phyloP scores from a whole-genome alignment of 2,329 filamentous ascomycete genomes.

The Cladophialophora bantiana region DNA sequence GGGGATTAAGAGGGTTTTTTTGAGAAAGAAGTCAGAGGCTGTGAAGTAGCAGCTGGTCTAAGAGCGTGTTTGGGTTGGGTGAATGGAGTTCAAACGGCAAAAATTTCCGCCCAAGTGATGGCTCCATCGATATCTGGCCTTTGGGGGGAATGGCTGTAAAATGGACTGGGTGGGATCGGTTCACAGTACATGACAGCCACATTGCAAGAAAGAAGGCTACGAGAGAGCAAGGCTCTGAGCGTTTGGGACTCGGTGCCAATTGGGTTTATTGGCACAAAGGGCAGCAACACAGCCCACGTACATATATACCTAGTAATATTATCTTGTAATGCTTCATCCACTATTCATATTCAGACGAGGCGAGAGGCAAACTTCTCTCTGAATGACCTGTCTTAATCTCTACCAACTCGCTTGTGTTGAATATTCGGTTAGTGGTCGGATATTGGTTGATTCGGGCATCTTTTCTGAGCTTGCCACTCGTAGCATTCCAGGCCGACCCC shows the following conservation, averaged over 20 bases:
- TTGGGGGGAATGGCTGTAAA: not conserved
- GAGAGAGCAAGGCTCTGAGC: not conserved
- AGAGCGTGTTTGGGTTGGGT: not conserved
- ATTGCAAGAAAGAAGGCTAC: not conserved
- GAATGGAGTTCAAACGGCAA: not conserved
- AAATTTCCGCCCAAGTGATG: not conserved
- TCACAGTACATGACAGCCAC: slow-evolving; percentile 10
- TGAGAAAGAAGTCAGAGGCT: slow-evolving; percentile 37
- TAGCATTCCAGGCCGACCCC: no score
- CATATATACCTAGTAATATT: not conserved
- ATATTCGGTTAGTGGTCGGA: no score
- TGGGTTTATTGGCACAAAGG: not conserved
- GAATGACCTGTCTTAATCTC: no score
- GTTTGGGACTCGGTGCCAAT: not conserved
- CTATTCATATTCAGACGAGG: not conserved
- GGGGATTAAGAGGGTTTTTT: slow-evolving; percentile 40
- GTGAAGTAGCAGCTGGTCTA: slow-evolving; percentile 7
- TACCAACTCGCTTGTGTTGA: no score
- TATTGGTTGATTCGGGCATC: no score
- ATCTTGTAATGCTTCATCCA: not conserved
- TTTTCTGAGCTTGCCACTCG: no score
- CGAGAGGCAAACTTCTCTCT: not conserved
- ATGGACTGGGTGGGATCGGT: not conserved
- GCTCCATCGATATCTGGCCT: not conserved
- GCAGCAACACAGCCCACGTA: not conserved